Evolutionary conservation across 495 filamentous ascomycete genomes (phyloP).

Genomic region (Aspergillus wentii): DNA sequence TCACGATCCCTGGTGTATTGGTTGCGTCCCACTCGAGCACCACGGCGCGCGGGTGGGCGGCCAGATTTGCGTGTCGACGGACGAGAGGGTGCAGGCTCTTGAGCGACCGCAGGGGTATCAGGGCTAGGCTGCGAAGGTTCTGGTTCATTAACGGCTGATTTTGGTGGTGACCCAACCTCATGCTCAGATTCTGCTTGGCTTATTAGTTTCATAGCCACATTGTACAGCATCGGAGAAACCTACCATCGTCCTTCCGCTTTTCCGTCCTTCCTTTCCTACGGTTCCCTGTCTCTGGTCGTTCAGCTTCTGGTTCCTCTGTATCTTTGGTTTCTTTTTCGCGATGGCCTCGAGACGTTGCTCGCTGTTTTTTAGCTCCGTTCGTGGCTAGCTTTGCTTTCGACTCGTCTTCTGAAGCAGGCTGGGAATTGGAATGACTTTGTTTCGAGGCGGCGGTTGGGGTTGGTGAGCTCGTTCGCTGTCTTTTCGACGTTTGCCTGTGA

Average conservation of each 20-base stretch:
- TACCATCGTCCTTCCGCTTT: slow-evolving; percentile 72
- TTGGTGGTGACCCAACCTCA: slow-evolving; percentile 34
- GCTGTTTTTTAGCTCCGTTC: slow-evolving; percentile 59
- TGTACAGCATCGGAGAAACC: slow-evolving; percentile 13
- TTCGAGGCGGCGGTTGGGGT: slow-evolving; percentile 56
- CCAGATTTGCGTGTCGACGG: slow-evolving; percentile 62
- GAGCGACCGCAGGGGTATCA: slow-evolving; percentile 46
- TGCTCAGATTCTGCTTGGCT: slow-evolving; percentile 31
- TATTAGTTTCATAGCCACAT: slow-evolving; percentile 1
- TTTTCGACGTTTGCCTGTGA: slow-evolving; percentile 51
- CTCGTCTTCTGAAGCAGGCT: slow-evolving; percentile 69
- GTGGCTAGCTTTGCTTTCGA: slow-evolving; percentile 35
- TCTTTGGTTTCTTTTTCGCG: slow-evolving; percentile 72
- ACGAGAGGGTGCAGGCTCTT: slow-evolving; percentile 34
- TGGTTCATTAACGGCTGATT: slow-evolving; percentile 33
- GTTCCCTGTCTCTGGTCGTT: slow-evolving; percentile 62
- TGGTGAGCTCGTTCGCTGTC: slow-evolving; percentile 71
- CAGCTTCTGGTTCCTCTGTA: slow-evolving; percentile 56
- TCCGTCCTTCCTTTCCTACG: slow-evolving; percentile 73
- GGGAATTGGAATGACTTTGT: slow-evolving; percentile 40
- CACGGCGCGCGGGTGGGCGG: slow-evolving; percentile 55
- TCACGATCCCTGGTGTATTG: slow-evolving; percentile 81
- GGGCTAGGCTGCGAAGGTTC: slow-evolving; percentile 45
- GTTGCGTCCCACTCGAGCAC: slow-evolving; percentile 72
- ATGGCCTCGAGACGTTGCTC: slow-evolving; percentile 60